phyloP scores from a whole-genome alignment of 306 rosid species.

The Crataegus laevigata region DNA sequence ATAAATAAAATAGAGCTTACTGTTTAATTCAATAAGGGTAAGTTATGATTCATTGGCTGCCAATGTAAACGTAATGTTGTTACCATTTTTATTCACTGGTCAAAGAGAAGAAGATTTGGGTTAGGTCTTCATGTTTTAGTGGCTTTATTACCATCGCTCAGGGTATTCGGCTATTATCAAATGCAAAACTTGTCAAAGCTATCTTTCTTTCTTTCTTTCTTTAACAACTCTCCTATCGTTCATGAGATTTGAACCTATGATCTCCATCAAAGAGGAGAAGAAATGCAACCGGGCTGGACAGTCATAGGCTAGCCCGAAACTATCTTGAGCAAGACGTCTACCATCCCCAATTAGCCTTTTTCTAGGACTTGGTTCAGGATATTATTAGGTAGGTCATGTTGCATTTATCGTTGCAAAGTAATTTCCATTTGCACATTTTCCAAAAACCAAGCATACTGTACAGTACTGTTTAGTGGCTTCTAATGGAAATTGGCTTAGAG shows the following conservation, averaged over 20 bases:
- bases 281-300: background rate
- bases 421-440: background rate
- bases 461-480: background rate
- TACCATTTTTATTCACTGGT: background rate
- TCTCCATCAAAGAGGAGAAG: background rate
- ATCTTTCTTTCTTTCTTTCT: no score
- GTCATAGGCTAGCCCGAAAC: background rate
- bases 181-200: background rate
- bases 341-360: background rate
- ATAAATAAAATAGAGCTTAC: background rate
- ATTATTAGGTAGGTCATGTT: background rate
- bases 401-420: background rate
- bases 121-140: background rate
- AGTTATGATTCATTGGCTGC: background rate
- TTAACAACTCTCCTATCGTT: background rate
- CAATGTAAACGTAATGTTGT: background rate
- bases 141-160: background rate
- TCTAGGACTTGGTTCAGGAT: background rate
- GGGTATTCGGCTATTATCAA: background rate
- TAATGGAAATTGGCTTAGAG: background rate
- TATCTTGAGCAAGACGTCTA: background rate
- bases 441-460: background rate
- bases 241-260: background rate
- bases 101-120: background rate
- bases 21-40: background rate